Conservation (phyloP, 2,329 filamentous ascomycete genomes). For the Fusarium veterinarium region DNA sequence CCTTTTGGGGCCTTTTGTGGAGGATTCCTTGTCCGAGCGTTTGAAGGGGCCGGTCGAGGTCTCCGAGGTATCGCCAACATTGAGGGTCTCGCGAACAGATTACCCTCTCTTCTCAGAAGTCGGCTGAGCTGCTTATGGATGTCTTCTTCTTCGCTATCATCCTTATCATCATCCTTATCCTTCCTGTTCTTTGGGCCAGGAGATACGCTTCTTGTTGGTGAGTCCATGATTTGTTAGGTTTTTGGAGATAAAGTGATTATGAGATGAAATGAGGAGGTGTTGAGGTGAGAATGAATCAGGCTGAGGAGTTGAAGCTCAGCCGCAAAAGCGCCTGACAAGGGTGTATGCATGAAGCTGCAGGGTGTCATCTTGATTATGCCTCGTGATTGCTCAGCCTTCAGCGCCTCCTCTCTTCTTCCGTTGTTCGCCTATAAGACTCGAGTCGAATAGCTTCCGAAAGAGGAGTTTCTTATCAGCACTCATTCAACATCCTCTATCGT, state of each 20-base stretch:
- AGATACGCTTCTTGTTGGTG: background rate
- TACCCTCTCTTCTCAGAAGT: background rate
- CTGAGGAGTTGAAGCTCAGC: background rate
- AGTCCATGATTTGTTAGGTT: background rate
- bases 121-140: background rate
- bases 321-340: background rate
- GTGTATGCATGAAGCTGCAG: background rate
- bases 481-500: background rate
- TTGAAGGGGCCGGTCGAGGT: background rate
- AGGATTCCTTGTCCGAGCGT: background rate
- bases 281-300: background rate
- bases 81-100: background rate
- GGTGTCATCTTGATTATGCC: background rate
- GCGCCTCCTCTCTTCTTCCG: background rate
- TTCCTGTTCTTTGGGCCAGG: background rate
- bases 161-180: background rate
- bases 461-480: rapidly evolving
- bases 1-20: background rate
- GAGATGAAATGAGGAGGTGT: background rate
- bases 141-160: background rate
- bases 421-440: rapidly evolving
- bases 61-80: background rate
- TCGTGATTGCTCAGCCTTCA: background rate
- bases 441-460: background rate
- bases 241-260: background rate